Evolutionary conservation across 345 rosid species (phyloP).

Genomic region (Hibiscus mutabilis): DNA sequence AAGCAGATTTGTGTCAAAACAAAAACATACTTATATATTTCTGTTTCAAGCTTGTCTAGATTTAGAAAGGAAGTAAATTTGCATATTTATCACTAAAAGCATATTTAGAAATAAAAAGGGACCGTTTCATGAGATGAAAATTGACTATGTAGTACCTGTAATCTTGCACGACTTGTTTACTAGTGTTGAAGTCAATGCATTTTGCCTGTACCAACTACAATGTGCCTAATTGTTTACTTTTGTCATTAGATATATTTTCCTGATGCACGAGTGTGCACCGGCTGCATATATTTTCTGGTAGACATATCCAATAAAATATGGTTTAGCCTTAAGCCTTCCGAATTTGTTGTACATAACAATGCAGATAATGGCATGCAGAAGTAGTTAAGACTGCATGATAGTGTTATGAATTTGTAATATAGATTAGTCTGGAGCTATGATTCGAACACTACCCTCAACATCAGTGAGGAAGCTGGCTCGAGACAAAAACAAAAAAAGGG

Average conservation of each 20-base stretch:
- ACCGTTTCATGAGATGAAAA: not conserved
- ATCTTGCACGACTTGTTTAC: not conserved
- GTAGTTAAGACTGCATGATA: not conserved
- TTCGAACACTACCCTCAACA: not conserved
- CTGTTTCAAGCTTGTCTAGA: not conserved
- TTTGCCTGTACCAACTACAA: constrained; percentile 3
- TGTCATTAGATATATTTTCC: not conserved
- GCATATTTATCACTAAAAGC: not conserved
- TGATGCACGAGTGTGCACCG: not conserved
- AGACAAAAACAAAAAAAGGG: not conserved
- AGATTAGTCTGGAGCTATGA: not conserved
- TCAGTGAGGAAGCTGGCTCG: not conserved
- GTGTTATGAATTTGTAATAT: not conserved
- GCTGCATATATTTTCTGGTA: not conserved
- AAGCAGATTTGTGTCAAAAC: not conserved
- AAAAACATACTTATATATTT: constrained; percentile 1
- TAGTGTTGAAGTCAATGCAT: not conserved
- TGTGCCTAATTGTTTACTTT: not conserved
- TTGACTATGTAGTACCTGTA: not conserved
- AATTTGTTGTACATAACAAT: not conserved
- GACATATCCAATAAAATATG: not conserved
- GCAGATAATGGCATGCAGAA: not conserved
- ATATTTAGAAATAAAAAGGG: not conserved
- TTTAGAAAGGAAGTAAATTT: constrained; percentile 1
- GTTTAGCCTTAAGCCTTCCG: not conserved